Evolutionary conservation across 768 basidiomycete genomes (phyloP), one percentile per base, ranked within the genome.

Genomic region (Cyclocybe aegerita): DNA sequence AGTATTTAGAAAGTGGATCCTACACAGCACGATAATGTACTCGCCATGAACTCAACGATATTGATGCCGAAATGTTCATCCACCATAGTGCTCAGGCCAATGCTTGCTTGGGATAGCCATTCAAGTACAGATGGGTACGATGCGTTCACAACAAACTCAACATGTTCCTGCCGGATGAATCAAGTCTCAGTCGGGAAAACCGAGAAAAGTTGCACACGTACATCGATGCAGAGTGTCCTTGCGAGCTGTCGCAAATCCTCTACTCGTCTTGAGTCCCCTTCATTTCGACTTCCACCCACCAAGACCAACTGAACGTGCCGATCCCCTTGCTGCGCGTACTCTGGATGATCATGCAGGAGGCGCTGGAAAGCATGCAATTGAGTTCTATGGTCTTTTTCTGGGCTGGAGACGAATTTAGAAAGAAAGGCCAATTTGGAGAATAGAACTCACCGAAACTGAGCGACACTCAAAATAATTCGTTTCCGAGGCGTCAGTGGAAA

Each of bases 21-120:
- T 7, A 37, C 14, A 34, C 16, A 40, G 15, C 34, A 39, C 12
- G 39, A 31, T 12, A n/a, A 42, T 8, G 12, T 4, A 66, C 80
- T 56, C 43, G 90, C 95, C 95, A 98, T 96, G 59, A 90, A 96
- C 66, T 99, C 96, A 7, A 99, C 96, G 34, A 99, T 79, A 59
- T 94, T 97, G 65, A 99, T 98, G 2, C 97, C 96, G 55, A 98
- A 99, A 65, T 99, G 96, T 67, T 99, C 96, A 62, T 98, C 94
- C 0, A 93, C 80, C 96, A 99, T 99, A 10, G 96, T 97, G 62
- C 91, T 95, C 17, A 98, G 64, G 0, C 96, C 95, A 11, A 98
- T 78, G 54, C 86, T 89, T 1, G 93, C 83, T 39, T 70, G 71
- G 6, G 86, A 82, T 2, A 99, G 74, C 78, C 87, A 85, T 4